Conservation (phyloP, 2,329 filamentous ascomycete species). For the Aspergillus tanneri region DNA sequence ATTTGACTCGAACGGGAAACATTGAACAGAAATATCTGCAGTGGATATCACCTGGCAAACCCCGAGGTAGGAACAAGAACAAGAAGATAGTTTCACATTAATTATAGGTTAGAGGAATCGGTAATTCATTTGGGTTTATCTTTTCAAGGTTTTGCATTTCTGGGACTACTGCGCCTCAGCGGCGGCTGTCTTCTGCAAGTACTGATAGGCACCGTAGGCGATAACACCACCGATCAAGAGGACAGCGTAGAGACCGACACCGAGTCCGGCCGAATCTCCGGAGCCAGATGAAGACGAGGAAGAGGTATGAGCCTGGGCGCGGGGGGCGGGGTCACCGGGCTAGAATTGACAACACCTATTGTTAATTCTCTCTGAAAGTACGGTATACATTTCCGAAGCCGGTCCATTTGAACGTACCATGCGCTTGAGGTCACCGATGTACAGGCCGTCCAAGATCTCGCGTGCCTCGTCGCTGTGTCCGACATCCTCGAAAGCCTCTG, state of each 20-base stretch:
- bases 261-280: conserved; percentile 51
- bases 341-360: conserved; percentile 10
- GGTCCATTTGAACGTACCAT: conserved; percentile 56
- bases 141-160: conserved; percentile 5
- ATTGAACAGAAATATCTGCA: conserved; percentile 10
- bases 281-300: conserved; percentile 41
- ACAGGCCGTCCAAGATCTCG: conserved; percentile 79
- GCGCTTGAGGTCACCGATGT: conserved; percentile 76
- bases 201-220: conserved; percentile 83
- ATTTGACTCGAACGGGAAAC: neutral
- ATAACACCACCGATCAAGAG: conserved; percentile 72
- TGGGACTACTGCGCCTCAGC: conserved; percentile 26
- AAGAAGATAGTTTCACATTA: conserved; percentile 3
- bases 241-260: conserved; percentile 78
- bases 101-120: neutral
- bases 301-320: conserved; percentile 54
- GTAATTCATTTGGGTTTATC: neutral
- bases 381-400: neutral
- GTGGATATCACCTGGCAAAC: conserved; percentile 16
- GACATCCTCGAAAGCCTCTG: conserved; percentile 98
- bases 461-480: conserved; percentile 98
- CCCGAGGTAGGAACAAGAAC: conserved; percentile 7
- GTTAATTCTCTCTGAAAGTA: neutral
- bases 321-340: conserved; percentile 77
- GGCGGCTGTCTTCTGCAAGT: conserved; percentile 59